Evolutionary conservation across 2,329 filamentous ascomycete species (phyloP), one percentile per base, ranked within the genome.

Genomic region (Xenoacremonium recifei): DNA sequence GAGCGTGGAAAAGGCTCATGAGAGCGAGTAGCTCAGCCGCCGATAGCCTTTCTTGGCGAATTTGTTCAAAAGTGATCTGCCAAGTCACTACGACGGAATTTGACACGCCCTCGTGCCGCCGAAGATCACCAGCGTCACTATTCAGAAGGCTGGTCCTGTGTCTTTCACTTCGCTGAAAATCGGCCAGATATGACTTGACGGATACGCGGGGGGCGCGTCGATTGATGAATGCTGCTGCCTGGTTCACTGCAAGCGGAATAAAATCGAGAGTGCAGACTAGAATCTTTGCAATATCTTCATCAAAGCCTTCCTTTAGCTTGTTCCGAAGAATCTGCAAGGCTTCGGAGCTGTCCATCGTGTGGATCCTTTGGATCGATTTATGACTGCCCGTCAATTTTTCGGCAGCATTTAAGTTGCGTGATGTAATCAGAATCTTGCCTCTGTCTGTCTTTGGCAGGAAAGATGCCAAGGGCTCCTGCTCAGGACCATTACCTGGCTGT

Each of bases 21-120:
- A 76, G 59, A 2, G 67, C 69, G 0, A 76, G 50, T 10, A 75
- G 52, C n/a, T 69, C 53, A 5, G 71, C 62, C 6, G 72, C 72
- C 4, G 56, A 54, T 5, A 47, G 57, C 31, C 57, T 45, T 25
- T 53, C 46, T 2, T 49, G 43, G 10, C 57, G 61, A 35, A 75
- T 66, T 16, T 68, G 39, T n/a, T 61, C 49, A 42, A 63, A 61
- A 6, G 49, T 58, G 17, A 63, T 44, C 37, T 58, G 51, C 59
- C 54, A 63, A 13, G 57, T 63, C 37, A 42, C 44, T 3, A 56
- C 39, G 21, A 61, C 39, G 13, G 58, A 53, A 33, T 60, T 61
- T 0, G 59, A 59, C 3, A 45, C 43, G 6, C 35, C 27, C 11
- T 48, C 35, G 25, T 48, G 10, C 13, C 49, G 34, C 21, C 42